phyloP scores from a whole-genome alignment of 176 grass and related monocot genomes.

The Hsuehochloa calcarea region DNA sequence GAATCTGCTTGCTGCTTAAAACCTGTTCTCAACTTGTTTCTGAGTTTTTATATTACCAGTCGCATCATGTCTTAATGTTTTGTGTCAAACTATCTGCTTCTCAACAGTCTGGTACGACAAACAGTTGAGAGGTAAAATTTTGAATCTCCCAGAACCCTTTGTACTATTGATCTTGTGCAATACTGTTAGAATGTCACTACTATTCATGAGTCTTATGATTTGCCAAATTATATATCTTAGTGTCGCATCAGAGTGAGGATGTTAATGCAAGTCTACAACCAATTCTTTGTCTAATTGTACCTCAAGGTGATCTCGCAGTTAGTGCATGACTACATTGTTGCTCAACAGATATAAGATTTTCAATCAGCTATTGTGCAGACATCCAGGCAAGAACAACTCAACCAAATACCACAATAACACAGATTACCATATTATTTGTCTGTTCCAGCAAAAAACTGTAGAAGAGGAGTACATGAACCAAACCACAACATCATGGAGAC shows the following conservation, averaged over 20 bases:
- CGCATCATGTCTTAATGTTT: neutral
- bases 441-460: neutral
- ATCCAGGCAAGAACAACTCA: neutral
- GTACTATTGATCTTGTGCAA: too few species aligned
- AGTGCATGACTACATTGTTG: neutral
- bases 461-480: slow-evolving; percentile 17
- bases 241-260: neutral
- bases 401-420: neutral
- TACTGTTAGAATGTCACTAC: too few species aligned
- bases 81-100: too few species aligned
- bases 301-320: neutral
- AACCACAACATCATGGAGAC: slow-evolving; percentile 9
- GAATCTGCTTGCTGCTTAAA: neutral
- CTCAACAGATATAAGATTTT: neutral
- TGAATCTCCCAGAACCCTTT: too few species aligned
- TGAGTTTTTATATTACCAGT: neutral
- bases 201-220: neutral
- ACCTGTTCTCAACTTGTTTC: neutral
- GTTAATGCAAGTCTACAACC: neutral
- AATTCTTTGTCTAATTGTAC: neutral
- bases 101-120: too few species aligned
- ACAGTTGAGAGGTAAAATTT: too few species aligned
- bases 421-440: neutral
- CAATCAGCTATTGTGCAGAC: neutral
- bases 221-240: neutral